These are phyloP conservation scores for Moesziomyces globuligerus DNA, from an alignment of 1,284 basidiomycete genomes.

Conservation along the genomic window DNA sequence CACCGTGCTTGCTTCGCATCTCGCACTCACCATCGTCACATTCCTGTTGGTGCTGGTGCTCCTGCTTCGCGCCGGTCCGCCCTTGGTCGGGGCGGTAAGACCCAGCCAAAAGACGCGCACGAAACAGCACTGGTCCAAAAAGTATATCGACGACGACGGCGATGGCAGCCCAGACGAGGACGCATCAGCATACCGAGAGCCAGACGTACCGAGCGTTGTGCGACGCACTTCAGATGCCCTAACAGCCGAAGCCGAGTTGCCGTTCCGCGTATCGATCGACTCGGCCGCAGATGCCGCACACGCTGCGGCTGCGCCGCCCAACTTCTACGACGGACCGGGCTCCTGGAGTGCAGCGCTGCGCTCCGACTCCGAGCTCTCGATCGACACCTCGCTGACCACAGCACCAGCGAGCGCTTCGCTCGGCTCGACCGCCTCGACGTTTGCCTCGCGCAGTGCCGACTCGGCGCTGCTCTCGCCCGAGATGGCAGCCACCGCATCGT, in stretches of 20 bases:
- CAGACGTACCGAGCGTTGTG: too few relatives aligned
- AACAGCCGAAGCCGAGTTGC: conserved; percentile 14
- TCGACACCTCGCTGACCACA: conserved; percentile 14
- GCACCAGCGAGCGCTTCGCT: conserved; percentile 15
- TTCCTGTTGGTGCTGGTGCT: conserved; percentile 32
- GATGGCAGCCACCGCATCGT: conserved; percentile 10
- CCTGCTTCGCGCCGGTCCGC: conserved; percentile 3
- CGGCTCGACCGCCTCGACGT: conserved; percentile 4
- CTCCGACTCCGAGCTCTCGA: conserved; percentile 13
- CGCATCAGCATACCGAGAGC: too few relatives aligned
- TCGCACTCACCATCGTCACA: conserved; percentile 73
- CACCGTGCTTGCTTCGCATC: conserved; percentile 77
- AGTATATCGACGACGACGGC: conserved; percentile 41
- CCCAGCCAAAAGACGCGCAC: neutral
- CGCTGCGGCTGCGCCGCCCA: conserved; percentile 44
- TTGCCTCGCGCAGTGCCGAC: conserved; percentile 6
- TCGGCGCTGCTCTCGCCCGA: conserved; percentile 14
- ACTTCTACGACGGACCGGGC: conserved; percentile 35
- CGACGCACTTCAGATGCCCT: too few relatives aligned
- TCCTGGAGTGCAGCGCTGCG: conserved; percentile 6
- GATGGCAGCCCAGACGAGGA: conserved; percentile 10
- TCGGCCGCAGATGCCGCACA: conserved; percentile 54
- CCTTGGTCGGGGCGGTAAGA: neutral
- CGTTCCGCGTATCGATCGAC: conserved; percentile 55
- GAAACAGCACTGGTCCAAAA: conserved; percentile 51